Conservation (phyloP, 2,329 filamentous ascomycete species). For the Colletotrichum destructivum region DNA sequence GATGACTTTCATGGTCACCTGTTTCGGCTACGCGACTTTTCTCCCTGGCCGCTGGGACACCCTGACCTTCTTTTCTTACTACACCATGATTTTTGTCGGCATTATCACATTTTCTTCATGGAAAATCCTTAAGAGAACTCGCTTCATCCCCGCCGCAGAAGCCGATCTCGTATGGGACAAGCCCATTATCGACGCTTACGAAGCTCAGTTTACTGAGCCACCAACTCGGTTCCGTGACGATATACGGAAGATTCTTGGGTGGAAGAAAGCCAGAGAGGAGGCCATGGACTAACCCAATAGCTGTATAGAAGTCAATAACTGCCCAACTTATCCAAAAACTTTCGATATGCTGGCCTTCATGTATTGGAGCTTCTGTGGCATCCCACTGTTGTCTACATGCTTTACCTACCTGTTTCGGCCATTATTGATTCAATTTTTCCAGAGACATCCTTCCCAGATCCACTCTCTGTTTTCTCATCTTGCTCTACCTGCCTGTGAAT, state of each 20-base stretch:
- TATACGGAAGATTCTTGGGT: slow-evolving; percentile 62
- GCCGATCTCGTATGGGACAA: slow-evolving; percentile 74
- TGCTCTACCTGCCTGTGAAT: no score
- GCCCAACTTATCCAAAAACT: no score
- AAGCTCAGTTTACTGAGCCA: slow-evolving; percentile 63
- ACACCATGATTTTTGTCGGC: slow-evolving; percentile 70
- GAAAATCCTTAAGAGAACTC: slow-evolving; percentile 75
- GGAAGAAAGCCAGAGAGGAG: slow-evolving; percentile 44
- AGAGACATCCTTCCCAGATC: no score
- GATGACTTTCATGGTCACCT: slow-evolving; percentile 61
- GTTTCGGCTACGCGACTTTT: slow-evolving; percentile 71
- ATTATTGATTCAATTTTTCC: no score
- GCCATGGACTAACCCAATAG: background rate
- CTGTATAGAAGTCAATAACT: background rate
- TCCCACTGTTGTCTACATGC: no score
- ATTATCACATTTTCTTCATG: slow-evolving; percentile 70
- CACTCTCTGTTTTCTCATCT: no score
- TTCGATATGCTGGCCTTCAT: no score
- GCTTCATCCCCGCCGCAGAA: slow-evolving; percentile 66
- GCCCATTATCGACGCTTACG: slow-evolving; percentile 72
- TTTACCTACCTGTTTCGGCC: no score
- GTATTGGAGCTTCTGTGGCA: no score
- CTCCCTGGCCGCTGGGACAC: slow-evolving; percentile 58
- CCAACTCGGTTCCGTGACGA: slow-evolving; percentile 71
- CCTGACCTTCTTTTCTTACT: slow-evolving; percentile 66